phyloP scores from a whole-genome alignment of 2,329 filamentous ascomycete species.

The Aspergillus amoenus region DNA sequence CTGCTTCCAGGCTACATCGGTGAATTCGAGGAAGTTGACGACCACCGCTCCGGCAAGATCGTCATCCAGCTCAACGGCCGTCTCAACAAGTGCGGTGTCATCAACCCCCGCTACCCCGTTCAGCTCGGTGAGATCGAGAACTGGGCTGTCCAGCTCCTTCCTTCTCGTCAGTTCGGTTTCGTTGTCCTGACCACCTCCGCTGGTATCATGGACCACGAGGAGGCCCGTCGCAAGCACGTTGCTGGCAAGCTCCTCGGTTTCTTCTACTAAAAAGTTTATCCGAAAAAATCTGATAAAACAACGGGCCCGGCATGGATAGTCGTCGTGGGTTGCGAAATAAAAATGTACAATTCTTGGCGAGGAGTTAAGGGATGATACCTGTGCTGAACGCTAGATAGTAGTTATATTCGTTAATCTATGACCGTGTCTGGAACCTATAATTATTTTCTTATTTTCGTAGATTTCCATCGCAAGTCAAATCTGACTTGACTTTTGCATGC shows the following conservation, averaged over 20 bases:
- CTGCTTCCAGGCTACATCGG: slow-evolving; percentile 81
- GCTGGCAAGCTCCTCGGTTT: slow-evolving; percentile 99
- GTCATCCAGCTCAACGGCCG: slow-evolving; percentile 99
- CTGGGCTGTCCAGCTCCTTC: slow-evolving; percentile 99
- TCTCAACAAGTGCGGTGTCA: slow-evolving; percentile 99
- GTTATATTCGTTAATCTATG: slow-evolving; percentile 17
- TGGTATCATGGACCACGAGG: slow-evolving; percentile 99
- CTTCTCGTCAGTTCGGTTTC: slow-evolving; percentile 99
- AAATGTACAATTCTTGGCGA: slow-evolving; percentile 13
- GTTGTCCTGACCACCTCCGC: slow-evolving; percentile 98
- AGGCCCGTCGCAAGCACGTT: slow-evolving; percentile 98
- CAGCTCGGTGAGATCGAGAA: slow-evolving; percentile 97
- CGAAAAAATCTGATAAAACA: neutral
- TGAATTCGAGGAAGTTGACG: slow-evolving; percentile 99
- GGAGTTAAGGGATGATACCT: slow-evolving; percentile 15
- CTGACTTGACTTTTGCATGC: neutral
- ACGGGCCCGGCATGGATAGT: slow-evolving; percentile 16
- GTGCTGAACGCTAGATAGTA: slow-evolving; percentile 24
- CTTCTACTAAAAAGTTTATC: slow-evolving; percentile 74
- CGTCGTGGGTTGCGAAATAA: neutral
- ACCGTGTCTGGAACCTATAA: neutral
- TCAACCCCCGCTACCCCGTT: slow-evolving; percentile 99
- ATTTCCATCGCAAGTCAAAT: neutral
- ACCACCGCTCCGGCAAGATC: slow-evolving; percentile 99
- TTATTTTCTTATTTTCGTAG: neutral